Evolutionary conservation across 768 basidiomycete species (phyloP), one percentile per base, ranked within the genome.

Genomic region (Tricholoma bakamatsutake): DNA sequence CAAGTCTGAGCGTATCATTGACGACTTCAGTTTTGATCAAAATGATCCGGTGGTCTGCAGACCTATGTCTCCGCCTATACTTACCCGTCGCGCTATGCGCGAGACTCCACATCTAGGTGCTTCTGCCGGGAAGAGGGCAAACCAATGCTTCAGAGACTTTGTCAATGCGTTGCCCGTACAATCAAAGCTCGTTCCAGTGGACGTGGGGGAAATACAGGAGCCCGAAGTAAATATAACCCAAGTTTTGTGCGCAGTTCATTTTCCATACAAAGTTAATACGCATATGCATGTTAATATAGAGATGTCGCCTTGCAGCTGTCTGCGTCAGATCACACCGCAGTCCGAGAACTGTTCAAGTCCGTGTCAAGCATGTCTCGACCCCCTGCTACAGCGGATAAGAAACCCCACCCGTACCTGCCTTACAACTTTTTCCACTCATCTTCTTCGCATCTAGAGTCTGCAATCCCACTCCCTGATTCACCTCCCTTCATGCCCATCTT

Each of bases 21-120:
- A 65, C n/a, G 66, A 73, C 1, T 66, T 66, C 65, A 47, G 64
- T 33, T 31, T 56, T 8, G 57, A 64, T 39, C 33, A 55, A 6
- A 35, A 55, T 24, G 58, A 60, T 34, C 24, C 54, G 35, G 49
- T 62, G 2, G 66, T 64, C 50, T 71, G 74, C 53, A 76, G 72
- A 5, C 63, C 80, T 56, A 70, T 74, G 9, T 42, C 52, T 12
- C 52, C 52, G 10, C 76, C 80, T 10, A 61, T 80, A 11, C 59
- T 82, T 17, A 79, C 82, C 43, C 69, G 71, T 34, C 70, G 71
- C 13, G 76, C 84, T 3, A 69, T 66, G 35, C 73, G 68, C n/a
- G 71, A 76, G 61, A 83, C 81, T 8, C 81, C 79, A 1, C 67
- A 64, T 34, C 59, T 74, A 6, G 77, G 80, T n/a, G 28, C 46